phyloP scores from a whole-genome alignment of 805 yeast genomes.

The Debaryomyces castellii region DNA sequence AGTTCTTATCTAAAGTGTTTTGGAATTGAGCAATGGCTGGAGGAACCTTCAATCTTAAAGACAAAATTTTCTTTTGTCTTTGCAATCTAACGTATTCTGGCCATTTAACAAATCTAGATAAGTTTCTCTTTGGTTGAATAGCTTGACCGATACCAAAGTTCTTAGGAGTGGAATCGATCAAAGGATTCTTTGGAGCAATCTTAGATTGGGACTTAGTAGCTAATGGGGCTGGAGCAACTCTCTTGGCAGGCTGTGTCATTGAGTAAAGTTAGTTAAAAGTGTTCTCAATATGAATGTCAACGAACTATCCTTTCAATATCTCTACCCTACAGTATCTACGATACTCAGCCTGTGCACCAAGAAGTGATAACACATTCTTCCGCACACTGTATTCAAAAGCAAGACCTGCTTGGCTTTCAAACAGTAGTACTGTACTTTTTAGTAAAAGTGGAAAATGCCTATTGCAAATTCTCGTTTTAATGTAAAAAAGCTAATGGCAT shows the following conservation, averaged over 20 bases:
- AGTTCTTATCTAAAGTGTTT: conserved; percentile 95
- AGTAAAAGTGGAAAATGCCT: not conserved
- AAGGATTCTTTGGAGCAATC: conserved; percentile 29
- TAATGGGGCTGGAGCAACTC: conserved; percentile 49
- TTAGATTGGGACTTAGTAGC: conserved; percentile 34
- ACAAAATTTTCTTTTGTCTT: conserved; percentile 97
- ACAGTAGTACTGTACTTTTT: conserved; percentile 1
- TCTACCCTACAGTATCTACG: conserved; percentile 42
- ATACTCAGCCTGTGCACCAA: conserved; percentile 47
- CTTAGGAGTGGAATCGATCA: conserved; percentile 72
- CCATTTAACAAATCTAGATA: conserved; percentile 98
- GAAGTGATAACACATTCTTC: conserved; percentile 34
- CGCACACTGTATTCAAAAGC: not conserved
- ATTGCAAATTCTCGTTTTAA: not conserved
- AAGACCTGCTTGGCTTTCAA: not conserved
- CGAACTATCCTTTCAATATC: conserved; percentile 23
- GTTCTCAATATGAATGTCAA: conserved; percentile 23
- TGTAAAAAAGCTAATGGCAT: conserved; percentile 19
- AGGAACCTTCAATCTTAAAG: conserved; percentile 97
- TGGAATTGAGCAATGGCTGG: conserved; percentile 98
- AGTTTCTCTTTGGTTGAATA: conserved; percentile 93
- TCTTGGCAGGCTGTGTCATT: conserved; percentile 60
- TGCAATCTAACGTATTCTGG: conserved; percentile 97
- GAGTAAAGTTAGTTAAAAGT: conserved; percentile 33
- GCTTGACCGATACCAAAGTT: conserved; percentile 96